Base-by-base conservation (phyloP, 495 filamentous ascomycete genomes). In the Astrothelium subdiscretum region DNA sequence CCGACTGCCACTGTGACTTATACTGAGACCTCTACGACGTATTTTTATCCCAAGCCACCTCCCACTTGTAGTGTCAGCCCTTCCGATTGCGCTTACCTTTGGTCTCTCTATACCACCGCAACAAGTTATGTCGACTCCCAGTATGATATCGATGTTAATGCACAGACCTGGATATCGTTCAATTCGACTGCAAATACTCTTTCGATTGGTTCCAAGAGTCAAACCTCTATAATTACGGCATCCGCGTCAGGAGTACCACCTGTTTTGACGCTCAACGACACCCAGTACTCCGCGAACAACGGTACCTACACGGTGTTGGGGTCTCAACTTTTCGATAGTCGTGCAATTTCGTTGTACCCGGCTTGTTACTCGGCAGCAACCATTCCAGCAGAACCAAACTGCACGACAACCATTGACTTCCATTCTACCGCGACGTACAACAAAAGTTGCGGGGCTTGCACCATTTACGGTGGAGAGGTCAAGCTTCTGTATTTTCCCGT, bases 401-500 rank as follows among this genome's bases (percentile, higher is more conserved):
- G 48, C 15, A 54, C 48, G 8, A 54, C 48, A 5, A 54, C 48
- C 24, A 15, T 29, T 8, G 24, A 54, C 20, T 54, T 29, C 15
- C 48, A 54, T 22, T 18, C 43, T 18, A 48, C 43, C n/a, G 43
- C n/a, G 15, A 54, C n/a, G 26, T 54, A 54, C 24, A 54, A 26
- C 15, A 26, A 29, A 3, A 54, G 48, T 31, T 65, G 63, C 38
- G 63, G 63, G 15, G 27, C 32, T 2, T 65, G 31, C 12, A 54
- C 48, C 22, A 32, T 57, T 20, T 32, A 32, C 11, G 27, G 42
- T 35, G 26, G 27, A 31, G 26, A 62, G 22, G 60, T 62, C 20
- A 15, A 32, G 15, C 38, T 62, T 5, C 12, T 62, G 29, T 62
- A 62, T 27, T 62, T 62, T 29, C 60, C 60, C 20, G 60, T 62